Evolutionary conservation across 2,329 filamentous ascomycete species (phyloP).

Genomic region (Helotiales sp.): DNA sequence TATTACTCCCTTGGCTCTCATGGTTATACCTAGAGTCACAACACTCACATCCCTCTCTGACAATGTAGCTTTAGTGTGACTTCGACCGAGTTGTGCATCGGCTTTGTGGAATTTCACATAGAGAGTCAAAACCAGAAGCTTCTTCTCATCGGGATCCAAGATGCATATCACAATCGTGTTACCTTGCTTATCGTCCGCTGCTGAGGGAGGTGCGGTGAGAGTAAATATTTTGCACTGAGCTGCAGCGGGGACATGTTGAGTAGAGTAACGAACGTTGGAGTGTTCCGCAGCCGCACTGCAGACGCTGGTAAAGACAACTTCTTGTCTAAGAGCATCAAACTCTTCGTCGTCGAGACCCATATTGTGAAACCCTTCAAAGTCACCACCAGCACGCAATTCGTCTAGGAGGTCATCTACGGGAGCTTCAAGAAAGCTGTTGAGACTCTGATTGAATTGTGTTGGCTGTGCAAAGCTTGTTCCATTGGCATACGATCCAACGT

Average conservation of each 20-base stretch:
- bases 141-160: constrained; percentile 66
- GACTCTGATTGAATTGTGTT: constrained; percentile 41
- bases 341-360: constrained; percentile 74
- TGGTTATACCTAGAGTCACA: constrained; percentile 28
- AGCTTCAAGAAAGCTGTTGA: constrained; percentile 65
- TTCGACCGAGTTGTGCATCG: constrained; percentile 15
- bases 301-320: constrained; percentile 71
- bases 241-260: constrained; percentile 52
- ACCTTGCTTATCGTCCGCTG: constrained; percentile 52
- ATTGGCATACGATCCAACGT: constrained; percentile 42
- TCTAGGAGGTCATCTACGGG: constrained; percentile 71
- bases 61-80: constrained; percentile 26
- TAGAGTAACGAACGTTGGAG: constrained; percentile 60
- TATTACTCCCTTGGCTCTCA: constrained; percentile 62
- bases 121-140: constrained; percentile 66
- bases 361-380: constrained; percentile 68
- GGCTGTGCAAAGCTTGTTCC: constrained; percentile 25
- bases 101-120: constrained; percentile 43
- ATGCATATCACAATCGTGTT: constrained; percentile 66
- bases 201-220: constrained; percentile 58
- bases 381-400: constrained; percentile 59
- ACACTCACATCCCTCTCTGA: constrained; percentile 33
- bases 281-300: constrained; percentile 65
- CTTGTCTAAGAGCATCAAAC: constrained; percentile 69
- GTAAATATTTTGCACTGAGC: constrained; percentile 65